Evolutionary conservation across 345 rosid genomes (phyloP).

Genomic region (Arabidopsis suecica): DNA sequence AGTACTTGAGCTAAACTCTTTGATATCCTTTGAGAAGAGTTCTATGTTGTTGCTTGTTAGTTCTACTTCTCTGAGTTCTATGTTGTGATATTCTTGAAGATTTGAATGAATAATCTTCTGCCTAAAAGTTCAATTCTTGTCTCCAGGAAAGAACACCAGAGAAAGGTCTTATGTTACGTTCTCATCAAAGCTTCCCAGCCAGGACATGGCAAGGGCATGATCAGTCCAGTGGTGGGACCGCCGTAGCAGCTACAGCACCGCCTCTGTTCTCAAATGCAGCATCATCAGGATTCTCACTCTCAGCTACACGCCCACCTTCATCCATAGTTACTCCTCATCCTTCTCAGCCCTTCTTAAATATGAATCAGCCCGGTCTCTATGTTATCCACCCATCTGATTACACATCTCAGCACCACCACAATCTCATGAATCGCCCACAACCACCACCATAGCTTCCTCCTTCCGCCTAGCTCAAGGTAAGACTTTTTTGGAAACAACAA

Average conservation of each 20-base stretch:
- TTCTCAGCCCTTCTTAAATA: slow-evolving; percentile 50
- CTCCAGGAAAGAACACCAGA: slow-evolving; percentile 65
- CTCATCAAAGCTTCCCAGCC: slow-evolving; percentile 56
- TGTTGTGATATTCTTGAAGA: background rate
- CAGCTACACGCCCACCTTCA: slow-evolving; percentile 58
- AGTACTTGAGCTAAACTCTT: slow-evolving; percentile 10
- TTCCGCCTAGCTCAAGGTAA: slow-evolving; percentile 34
- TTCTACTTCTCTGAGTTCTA: too few species aligned
- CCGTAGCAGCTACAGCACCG: slow-evolving; percentile 43
- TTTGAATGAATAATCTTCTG: slow-evolving; percentile 6
- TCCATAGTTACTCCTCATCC: slow-evolving; percentile 56
- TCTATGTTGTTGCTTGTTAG: slow-evolving; percentile 7
- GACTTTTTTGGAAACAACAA: slow-evolving; percentile 10
- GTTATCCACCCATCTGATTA: slow-evolving; percentile 46
- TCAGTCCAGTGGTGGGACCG: slow-evolving; percentile 52
- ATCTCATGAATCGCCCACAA: slow-evolving; percentile 56
- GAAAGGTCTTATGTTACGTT: slow-evolving; percentile 49
- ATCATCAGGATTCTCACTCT: slow-evolving; percentile 99
- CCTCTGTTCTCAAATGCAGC: slow-evolving; percentile 86
- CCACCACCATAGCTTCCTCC: slow-evolving; percentile 52
- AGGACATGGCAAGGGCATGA: slow-evolving; percentile 80
- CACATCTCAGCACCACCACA: slow-evolving; percentile 33
- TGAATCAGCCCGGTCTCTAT: slow-evolving; percentile 48
- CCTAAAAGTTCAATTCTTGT: background rate
- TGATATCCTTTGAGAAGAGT: background rate